A percentile compares a stretch with the other conserved stretches of the same genome.
Evolutionary conservation across 805 yeast species (phyloP).

Genomic region (Wickerhamomyces xylosicus): DNA sequence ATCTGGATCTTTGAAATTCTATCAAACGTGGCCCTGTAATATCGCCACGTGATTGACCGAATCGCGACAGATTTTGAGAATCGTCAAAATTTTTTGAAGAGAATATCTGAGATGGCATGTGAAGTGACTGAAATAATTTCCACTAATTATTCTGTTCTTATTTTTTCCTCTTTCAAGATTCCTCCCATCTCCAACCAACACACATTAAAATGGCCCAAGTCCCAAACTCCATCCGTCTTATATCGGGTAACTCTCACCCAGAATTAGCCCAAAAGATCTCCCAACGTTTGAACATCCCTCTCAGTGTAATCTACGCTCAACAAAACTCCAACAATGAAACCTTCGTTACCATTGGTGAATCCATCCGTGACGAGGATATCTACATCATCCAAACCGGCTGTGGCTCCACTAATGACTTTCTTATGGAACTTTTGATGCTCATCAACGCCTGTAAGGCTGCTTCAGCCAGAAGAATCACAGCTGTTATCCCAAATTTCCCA

Average conservation of each 20-base stretch:
- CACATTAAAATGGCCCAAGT: neutral
- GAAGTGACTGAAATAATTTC: too few relatives aligned
- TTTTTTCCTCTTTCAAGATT: too few relatives aligned
- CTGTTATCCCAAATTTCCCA: conserved; percentile 91
- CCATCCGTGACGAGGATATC: conserved; percentile 86
- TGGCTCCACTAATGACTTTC: conserved; percentile 75
- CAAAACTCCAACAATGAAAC: conserved; percentile 86
- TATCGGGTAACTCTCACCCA: conserved; percentile 23
- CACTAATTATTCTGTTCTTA: too few relatives aligned
- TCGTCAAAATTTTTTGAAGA: too few relatives aligned
- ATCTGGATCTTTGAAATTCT: too few relatives aligned
- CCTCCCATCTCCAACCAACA: too few relatives aligned
- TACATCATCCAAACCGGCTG: conserved; percentile 79
- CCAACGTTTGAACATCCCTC: conserved; percentile 45
- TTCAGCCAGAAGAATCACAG: conserved; percentile 87
- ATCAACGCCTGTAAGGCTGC: conserved; percentile 95
- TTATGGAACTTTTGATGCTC: conserved; percentile 82
- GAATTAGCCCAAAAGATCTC: neutral
- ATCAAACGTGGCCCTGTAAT: too few relatives aligned
- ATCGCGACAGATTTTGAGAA: too few relatives aligned
- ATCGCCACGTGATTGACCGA: too few relatives aligned
- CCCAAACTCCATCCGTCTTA: conserved; percentile 42
- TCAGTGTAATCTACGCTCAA: conserved; percentile 71
- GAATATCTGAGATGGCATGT: too few relatives aligned
- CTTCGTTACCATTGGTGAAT: conserved; percentile 78